Evolutionary conservation across 2,329 filamentous ascomycete species (phyloP).

Genomic region (Neofusicoccum laricinum): DNA sequence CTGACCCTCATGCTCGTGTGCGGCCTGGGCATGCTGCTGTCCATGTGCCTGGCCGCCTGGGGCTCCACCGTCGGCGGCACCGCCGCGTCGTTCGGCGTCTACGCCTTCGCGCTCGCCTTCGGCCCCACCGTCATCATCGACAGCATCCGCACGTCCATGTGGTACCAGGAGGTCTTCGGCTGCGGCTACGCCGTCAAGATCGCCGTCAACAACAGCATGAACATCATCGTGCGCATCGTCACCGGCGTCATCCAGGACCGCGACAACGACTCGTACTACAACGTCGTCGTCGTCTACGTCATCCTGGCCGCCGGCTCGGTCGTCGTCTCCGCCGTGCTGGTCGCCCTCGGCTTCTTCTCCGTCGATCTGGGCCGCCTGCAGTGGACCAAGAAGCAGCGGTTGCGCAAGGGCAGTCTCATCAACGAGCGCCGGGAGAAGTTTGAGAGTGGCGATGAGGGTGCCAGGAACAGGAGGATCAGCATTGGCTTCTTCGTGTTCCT

Average conservation of each 20-base stretch:
- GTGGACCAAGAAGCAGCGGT: constrained; percentile 56
- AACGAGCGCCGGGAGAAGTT: constrained; percentile 43
- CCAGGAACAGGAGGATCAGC: constrained; percentile 40
- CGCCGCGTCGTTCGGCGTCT: constrained; percentile 59
- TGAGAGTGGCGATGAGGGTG: constrained; percentile 31
- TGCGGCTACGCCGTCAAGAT: constrained; percentile 60
- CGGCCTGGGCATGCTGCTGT: constrained; percentile 50
- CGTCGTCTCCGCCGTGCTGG: constrained; percentile 42
- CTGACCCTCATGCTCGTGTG: constrained; percentile 46
- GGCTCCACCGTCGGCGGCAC: constrained; percentile 50
- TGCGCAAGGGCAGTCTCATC: constrained; percentile 45
- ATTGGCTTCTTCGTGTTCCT: constrained; percentile 44
- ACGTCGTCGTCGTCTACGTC: constrained; percentile 56
- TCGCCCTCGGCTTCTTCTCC: constrained; percentile 39
- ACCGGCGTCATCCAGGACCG: constrained; percentile 59
- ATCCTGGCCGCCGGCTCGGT: constrained; percentile 51
- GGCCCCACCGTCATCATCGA: constrained; percentile 61
- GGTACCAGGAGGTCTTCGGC: constrained; percentile 59
- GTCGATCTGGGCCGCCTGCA: constrained; percentile 51
- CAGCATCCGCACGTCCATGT: constrained; percentile 58
- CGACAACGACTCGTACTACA: constrained; percentile 55
- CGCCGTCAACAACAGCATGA: constrained; percentile 63
- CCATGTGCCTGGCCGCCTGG: constrained; percentile 57
- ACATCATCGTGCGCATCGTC: constrained; percentile 57
- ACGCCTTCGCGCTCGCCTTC: constrained; percentile 54